Evolutionary conservation across 257 asterid genomes (phyloP).

Genomic region (Solanum rostratum): DNA sequence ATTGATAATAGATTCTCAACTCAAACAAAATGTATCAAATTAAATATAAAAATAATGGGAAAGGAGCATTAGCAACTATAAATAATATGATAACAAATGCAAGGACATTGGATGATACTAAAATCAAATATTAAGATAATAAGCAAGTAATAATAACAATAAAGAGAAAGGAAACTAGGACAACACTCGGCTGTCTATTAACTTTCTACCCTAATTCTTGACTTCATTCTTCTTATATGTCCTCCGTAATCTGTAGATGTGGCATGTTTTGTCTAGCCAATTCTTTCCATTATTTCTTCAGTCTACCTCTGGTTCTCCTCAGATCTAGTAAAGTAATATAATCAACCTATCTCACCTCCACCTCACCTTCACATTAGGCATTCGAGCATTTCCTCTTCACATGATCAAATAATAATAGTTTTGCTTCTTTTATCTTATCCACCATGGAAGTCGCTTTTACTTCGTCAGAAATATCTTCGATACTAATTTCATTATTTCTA

Average conservation of each 20-base stretch:
- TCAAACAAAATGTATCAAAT: neutral
- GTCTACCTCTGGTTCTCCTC: neutral
- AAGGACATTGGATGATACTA: neutral
- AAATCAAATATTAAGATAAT: neutral
- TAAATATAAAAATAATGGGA: neutral
- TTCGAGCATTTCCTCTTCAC: too few species aligned
- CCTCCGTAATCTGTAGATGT: neutral
- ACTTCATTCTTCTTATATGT: neutral
- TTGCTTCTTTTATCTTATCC: too few species aligned
- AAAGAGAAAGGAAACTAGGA: neutral
- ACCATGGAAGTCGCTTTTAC: neutral
- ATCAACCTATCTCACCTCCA: neutral
- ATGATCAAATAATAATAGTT: too few species aligned
- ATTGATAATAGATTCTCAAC: neutral
- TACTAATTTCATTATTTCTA: neutral
- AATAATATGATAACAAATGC: neutral
- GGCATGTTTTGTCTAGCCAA: neutral
- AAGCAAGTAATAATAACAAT: neutral
- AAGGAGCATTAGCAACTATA: neutral
- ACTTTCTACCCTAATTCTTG: neutral
- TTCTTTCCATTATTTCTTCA: neutral
- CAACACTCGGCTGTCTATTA: fast-evolving
- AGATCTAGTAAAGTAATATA: neutral
- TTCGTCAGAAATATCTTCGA: too few species aligned
- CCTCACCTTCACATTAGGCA: neutral